Evolutionary conservation across 2,329 filamentous ascomycete species (phyloP), one percentile per base, ranked within the genome.

Genomic region (Chaetothyriales sp.): DNA sequence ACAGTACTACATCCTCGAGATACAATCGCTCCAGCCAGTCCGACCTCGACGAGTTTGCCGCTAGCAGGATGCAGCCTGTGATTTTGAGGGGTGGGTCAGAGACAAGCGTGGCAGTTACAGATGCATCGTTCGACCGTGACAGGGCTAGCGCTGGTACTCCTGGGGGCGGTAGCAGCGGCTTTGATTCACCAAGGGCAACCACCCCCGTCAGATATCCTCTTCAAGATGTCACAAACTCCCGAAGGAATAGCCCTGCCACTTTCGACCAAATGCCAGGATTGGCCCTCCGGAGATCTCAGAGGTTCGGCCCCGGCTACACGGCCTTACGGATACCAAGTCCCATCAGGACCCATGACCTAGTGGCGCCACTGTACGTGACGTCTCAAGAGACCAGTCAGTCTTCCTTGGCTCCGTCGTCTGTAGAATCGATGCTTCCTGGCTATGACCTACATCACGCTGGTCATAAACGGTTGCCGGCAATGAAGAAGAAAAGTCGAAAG

Each of bases 11-110:
- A 25, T 25, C 66, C 52, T 65, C 64, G 15, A 50, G 56, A 19
- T 46, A 53, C 6, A 57, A 56, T 29, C 54, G 54, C 28, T 51
- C 51, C 44, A 66, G 65, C 29, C 70, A 71, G 25, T 61, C 66
- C 25, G 69, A 71, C 18, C 65, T 75, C 15, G 73, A 76, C 57
- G 70, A 73, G 46, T 76, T 75, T 51, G 61, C 74, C 1, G 61
- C 68, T 25, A 66, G 70, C 46, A 67, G 73, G 29, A 62, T 76
- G 29, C 69, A 73, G 47, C 73, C 73, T 43, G 71, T 75, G n/a
- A 60, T 74, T 44, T 74, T 76, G 48, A 69, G 62, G 46, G 73
- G 73, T 18, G 71, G 73, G 22, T 61, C 59, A 46, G 49, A 54
- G 18, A 53, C 28, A 22, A 69, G 68, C 43, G 49, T 64, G 46